Conservation (phyloP, 2,329 filamentous ascomycete genomes). For the Sclerotinia minor region DNA sequence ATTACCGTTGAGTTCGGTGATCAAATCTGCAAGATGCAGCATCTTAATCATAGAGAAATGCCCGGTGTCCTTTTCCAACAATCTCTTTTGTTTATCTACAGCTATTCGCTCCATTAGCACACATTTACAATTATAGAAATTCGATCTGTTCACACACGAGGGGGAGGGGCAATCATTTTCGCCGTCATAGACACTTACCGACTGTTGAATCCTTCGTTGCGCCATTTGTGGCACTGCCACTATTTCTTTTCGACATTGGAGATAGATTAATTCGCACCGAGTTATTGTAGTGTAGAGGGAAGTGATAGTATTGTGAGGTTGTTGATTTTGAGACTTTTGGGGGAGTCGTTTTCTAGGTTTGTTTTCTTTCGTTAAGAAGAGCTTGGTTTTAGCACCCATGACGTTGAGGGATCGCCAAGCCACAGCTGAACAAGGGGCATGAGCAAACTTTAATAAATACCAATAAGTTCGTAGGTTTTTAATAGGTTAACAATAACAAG, state of each 20-base stretch:
- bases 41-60: conserved; percentile 71
- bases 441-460: conserved; percentile 5
- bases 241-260: conserved; percentile 64
- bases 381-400: conserved; percentile 23
- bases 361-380: conserved; percentile 23
- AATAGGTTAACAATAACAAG: too few relatives aligned
- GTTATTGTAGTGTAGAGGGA: not conserved
- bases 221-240: conserved; percentile 51
- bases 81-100: conserved; percentile 73
- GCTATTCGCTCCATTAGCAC: conserved; percentile 46
- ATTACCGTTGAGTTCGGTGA: conserved; percentile 77
- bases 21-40: conserved; percentile 78
- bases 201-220: conserved; percentile 47
- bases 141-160: not conserved
- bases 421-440: conserved; percentile 18
- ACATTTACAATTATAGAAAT: conserved; percentile 9
- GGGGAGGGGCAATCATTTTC: conserved; percentile 15
- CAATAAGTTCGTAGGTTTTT: too few relatives aligned
- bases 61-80: conserved; percentile 67
- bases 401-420: conserved; percentile 24
- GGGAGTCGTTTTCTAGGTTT: conserved; percentile 13
- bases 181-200: conserved; percentile 41
- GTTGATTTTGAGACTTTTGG: conserved; percentile 8
- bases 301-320: conserved; percentile 8
- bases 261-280: not conserved